phyloP scores from a whole-genome alignment of 2,329 filamentous ascomycete genomes.

The Talaromyces amestolkiae region DNA sequence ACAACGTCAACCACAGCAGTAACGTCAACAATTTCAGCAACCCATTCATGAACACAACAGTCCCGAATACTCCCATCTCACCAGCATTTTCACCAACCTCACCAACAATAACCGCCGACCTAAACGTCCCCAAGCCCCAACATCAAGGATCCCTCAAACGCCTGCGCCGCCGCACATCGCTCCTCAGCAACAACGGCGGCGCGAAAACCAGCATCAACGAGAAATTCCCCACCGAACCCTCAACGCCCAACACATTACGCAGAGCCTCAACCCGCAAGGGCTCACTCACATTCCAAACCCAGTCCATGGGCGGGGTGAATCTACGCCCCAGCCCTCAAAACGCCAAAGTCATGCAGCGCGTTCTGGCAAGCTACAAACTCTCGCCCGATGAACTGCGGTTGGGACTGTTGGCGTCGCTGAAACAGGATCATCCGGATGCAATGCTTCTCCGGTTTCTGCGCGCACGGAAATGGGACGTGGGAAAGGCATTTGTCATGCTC shows the following conservation, averaged over 20 bases:
- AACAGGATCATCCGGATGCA: conserved; percentile 88
- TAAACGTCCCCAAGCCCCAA: not conserved
- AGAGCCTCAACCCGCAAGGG: conserved; percentile 18
- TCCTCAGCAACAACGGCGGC: conserved; percentile 6
- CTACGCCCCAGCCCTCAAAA: conserved; percentile 39
- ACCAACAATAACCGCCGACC: not conserved
- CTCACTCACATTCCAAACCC: conserved; percentile 12
- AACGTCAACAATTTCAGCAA: not conserved
- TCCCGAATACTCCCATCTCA: not conserved
- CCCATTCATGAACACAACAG: not conserved
- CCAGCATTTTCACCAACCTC: not conserved
- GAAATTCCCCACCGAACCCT: not conserved
- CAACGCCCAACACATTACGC: conserved; percentile 1
- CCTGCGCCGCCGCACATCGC: conserved; percentile 14
- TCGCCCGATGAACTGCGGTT: conserved; percentile 71
- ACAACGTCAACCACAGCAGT: not conserved
- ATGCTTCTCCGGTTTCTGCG: conserved; percentile 75
- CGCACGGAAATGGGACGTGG: conserved; percentile 87
- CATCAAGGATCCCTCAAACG: conserved; percentile 8
- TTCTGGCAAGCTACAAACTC: conserved; percentile 61
- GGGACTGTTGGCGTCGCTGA: conserved; percentile 85
- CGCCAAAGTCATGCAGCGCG: conserved; percentile 76
- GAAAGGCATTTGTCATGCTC: conserved; percentile 87
- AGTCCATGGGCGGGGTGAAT: conserved; percentile 31
- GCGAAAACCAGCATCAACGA: not conserved